Conservation (phyloP, 1,284 basidiomycete genomes). For the Cryptococcus sp. region DNA sequence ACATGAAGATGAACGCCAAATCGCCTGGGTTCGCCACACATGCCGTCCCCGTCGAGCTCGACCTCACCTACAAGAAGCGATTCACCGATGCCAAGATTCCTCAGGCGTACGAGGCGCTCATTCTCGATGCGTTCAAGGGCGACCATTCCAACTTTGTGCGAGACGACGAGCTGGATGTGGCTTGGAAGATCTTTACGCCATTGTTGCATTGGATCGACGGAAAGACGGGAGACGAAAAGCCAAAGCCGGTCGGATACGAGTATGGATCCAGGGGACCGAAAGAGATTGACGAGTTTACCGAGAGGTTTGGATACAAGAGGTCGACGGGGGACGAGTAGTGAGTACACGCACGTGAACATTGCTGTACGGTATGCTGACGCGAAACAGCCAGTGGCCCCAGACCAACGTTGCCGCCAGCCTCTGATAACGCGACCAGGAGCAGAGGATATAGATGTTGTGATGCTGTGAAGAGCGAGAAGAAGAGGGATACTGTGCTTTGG, state of each 20-base stretch:
- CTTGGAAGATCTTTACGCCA: constrained; percentile 97
- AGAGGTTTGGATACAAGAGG: constrained; percentile 72
- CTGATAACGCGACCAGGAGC: constrained; percentile 6
- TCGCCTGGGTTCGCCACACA: constrained; percentile 82
- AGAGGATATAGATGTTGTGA: too few relatives aligned
- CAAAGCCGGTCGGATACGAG: constrained; percentile 70
- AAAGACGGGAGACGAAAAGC: constrained; percentile 47
- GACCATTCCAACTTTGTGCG: constrained; percentile 69
- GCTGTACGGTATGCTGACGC: not conserved
- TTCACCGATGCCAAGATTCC: constrained; percentile 84
- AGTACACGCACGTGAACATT: constrained; percentile 49
- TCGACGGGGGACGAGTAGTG: constrained; percentile 60
- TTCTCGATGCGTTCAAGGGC: constrained; percentile 75
- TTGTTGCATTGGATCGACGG: constrained; percentile 93
- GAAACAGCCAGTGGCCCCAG: constrained; percentile 30
- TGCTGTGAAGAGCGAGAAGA: too few relatives aligned
- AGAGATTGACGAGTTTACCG: constrained; percentile 69
- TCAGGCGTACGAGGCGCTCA: constrained; percentile 88
- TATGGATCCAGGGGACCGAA: constrained; percentile 93
- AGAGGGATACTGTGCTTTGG: too few relatives aligned
- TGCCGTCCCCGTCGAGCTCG: constrained; percentile 90
- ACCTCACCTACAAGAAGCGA: constrained; percentile 90
- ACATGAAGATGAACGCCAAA: constrained; percentile 92
- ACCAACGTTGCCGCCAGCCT: constrained; percentile 34
- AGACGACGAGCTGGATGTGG: constrained; percentile 87